A percentile compares a stretch with the other conserved stretches of the same genome.
phyloP scores from a whole-genome alignment of 805 yeast genomes.

The Ogataea zsoltii region DNA sequence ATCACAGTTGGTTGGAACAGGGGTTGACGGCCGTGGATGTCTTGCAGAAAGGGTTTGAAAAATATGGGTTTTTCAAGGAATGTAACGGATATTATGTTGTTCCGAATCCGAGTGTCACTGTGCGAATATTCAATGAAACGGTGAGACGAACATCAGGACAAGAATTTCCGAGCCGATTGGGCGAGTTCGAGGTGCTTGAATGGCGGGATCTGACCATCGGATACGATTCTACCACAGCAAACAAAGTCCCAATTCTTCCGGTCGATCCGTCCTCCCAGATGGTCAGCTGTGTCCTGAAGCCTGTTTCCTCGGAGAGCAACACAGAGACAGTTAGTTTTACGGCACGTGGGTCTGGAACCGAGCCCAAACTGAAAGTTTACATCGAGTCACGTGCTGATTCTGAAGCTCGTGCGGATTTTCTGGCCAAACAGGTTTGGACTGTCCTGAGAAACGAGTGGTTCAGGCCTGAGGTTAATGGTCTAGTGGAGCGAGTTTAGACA shows the following conservation, averaged over 20 bases:
- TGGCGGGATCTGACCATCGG: conserved; percentile 90
- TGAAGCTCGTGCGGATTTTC: conserved; percentile 45
- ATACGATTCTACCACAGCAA: conserved; percentile 67
- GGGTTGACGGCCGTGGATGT: conserved; percentile 46
- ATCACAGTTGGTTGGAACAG: conserved; percentile 46
- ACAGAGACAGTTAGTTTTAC: conserved; percentile 65
- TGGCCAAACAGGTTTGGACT: conserved; percentile 72
- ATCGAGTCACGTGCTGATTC: conserved; percentile 67
- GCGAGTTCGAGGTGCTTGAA: conserved; percentile 52
- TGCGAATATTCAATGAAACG: conserved; percentile 54
- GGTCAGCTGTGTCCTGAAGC: conserved; percentile 64
- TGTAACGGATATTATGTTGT: conserved; percentile 84
- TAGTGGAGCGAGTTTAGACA: conserved; percentile 37
- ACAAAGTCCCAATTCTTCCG: conserved; percentile 67
- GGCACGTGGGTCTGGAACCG: conserved; percentile 94
- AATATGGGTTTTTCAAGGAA: conserved; percentile 81
- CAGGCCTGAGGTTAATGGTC: conserved; percentile 48
- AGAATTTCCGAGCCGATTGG: conserved; percentile 51
- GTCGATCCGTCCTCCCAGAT: conserved; percentile 75
- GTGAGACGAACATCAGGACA: conserved; percentile 22
- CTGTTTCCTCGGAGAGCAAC: conserved; percentile 14
- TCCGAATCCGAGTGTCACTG: conserved; percentile 52
- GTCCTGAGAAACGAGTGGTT: conserved; percentile 65
- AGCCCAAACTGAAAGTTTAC: conserved; percentile 90
- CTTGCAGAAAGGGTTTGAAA: conserved; percentile 56